phyloP scores from a whole-genome alignment of 2,329 filamentous ascomycete species.

The Cladosporium oxysporum region DNA sequence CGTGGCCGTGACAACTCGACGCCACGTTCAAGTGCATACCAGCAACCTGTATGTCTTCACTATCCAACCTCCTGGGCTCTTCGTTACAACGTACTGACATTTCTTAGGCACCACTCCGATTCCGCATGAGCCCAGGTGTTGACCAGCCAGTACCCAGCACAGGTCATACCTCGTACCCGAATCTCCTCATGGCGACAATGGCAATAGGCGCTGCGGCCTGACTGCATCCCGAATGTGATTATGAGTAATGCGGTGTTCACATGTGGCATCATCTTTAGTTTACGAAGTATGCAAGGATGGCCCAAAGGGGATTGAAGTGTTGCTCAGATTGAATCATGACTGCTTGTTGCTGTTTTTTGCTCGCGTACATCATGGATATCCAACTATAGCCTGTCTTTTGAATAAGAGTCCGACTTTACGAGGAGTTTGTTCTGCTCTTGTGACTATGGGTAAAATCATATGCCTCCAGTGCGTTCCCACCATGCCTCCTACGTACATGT shows the following conservation, averaged over 20 bases:
- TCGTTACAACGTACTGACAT: neutral
- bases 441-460: neutral
- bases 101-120: neutral
- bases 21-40: conserved; percentile 6
- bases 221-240: conserved; percentile 16
- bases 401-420: neutral
- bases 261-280: conserved; percentile 9
- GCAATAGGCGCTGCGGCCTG: conserved; percentile 17
- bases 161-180: conserved; percentile 1
- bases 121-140: conserved; percentile 7
- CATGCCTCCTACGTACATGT: neutral
- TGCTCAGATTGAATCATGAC: conserved; percentile 17
- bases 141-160: neutral
- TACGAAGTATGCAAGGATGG: conserved; percentile 4
- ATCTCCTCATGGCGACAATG: neutral
- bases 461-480: too few species aligned
- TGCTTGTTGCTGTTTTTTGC: neutral
- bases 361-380: neutral
- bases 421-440: neutral
- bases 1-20: conserved; percentile 10
- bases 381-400: conserved; percentile 13
- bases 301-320: conserved; percentile 9
- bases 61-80: too few species aligned
- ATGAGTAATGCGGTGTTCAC: conserved; percentile 18
- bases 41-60: conserved; percentile 10